Conservation (phyloP, 2,329 filamentous ascomycete genomes). For the Ilyonectria sp. region DNA sequence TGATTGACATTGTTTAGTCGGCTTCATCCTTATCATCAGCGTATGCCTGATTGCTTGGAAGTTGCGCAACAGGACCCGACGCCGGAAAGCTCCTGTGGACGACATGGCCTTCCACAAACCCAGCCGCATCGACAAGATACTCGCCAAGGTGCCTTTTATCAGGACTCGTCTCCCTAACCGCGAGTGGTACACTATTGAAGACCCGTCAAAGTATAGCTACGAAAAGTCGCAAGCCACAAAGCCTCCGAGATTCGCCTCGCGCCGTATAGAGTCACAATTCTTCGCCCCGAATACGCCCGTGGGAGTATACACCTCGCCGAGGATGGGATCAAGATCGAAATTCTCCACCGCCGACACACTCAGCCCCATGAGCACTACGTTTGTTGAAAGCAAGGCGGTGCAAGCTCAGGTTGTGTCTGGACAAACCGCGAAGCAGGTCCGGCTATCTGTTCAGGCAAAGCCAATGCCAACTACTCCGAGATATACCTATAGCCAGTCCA, state of each 20-base stretch:
- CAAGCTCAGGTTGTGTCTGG: constrained; percentile 40
- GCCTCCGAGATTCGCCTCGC: constrained; percentile 22
- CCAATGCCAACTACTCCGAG: constrained; percentile 34
- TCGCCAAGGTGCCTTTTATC: constrained; percentile 55
- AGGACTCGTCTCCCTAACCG: constrained; percentile 51
- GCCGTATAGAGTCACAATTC: constrained; percentile 44
- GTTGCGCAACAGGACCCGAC: constrained; percentile 27
- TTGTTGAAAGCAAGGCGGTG: constrained; percentile 42
- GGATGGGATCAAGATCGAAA: constrained; percentile 25
- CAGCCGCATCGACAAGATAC: constrained; percentile 43
- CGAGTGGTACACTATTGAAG: constrained; percentile 54
- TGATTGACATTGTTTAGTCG: constrained; percentile 34
- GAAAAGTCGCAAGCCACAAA: constrained; percentile 41
- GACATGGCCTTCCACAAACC: constrained; percentile 42
- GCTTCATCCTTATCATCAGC: constrained; percentile 40
- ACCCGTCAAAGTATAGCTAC: constrained; percentile 38
- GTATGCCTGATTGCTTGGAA: constrained; percentile 46
- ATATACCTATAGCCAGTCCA: constrained; percentile 25
- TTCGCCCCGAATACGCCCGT: constrained; percentile 41
- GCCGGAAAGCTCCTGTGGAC: constrained; percentile 33
- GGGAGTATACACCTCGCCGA: constrained; percentile 38
- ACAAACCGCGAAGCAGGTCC: constrained; percentile 37
- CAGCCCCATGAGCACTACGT: constrained; percentile 44
- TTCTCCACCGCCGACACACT: constrained; percentile 36
- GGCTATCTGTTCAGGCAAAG: constrained; percentile 31